Evolutionary conservation across 306 rosid species (phyloP).

Genomic region (Gillenia trifoliata): DNA sequence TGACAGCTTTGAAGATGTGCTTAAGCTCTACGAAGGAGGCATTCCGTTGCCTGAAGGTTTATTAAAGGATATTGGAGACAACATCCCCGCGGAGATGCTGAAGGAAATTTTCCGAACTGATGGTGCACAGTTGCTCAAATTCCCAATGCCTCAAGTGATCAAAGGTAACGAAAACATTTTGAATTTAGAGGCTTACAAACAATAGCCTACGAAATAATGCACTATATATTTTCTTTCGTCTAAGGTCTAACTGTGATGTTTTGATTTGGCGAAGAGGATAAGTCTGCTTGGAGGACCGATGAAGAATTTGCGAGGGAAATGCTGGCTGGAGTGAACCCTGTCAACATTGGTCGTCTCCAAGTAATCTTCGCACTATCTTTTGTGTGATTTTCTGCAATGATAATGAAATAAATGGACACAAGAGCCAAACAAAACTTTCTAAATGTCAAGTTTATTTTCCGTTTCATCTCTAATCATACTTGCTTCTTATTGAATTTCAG

Average conservation of each 20-base stretch:
- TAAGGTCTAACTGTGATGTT: not conserved
- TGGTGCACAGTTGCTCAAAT: slow-evolving; percentile 47
- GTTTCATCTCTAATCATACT: not conserved
- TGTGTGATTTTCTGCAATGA: not conserved
- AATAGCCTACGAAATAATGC: not conserved
- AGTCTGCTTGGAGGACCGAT: slow-evolving; percentile 69
- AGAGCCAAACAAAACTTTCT: not conserved
- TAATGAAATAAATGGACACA: not conserved
- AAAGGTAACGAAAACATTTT: slow-evolving; percentile 35
- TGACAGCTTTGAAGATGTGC: slow-evolving; percentile 62
- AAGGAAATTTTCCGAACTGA: slow-evolving; percentile 61
- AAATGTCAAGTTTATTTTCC: too few species aligned
- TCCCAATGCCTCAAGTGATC: slow-evolving; percentile 69
- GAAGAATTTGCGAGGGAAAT: slow-evolving; percentile 76
- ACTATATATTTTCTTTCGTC: not conserved
- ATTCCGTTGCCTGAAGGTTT: slow-evolving; percentile 44
- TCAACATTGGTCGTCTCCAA: slow-evolving; percentile 43
- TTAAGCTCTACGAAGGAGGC: slow-evolving; percentile 68
- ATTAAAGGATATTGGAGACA: slow-evolving; percentile 36
- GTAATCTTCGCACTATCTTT: slow-evolving; percentile 26
- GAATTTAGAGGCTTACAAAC: not conserved
- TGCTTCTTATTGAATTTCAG: slow-evolving; percentile 27
- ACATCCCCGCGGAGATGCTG: slow-evolving; percentile 53
- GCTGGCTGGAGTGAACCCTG: slow-evolving; percentile 76
- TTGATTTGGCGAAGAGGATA: slow-evolving; percentile 40